Conservation (phyloP, 441 rosid species). For the Populus hybrid region DNA sequence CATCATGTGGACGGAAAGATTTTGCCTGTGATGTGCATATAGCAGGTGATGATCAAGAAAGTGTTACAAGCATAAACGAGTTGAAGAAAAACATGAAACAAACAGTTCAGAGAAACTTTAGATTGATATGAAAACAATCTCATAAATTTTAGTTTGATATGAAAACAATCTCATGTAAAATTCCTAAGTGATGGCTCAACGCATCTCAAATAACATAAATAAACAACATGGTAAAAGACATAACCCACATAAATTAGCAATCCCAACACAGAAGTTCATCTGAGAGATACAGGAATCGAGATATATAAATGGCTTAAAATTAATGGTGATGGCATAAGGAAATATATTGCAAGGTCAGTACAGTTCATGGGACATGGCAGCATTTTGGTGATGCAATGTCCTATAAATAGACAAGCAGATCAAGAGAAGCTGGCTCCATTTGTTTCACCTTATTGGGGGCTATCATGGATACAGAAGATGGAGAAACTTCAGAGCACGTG, state of each 20-base stretch:
- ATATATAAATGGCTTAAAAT: background rate
- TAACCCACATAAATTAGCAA: background rate
- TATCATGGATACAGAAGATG: background rate
- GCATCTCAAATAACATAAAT: background rate
- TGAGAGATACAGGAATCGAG: background rate
- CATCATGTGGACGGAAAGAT: conserved; percentile 65
- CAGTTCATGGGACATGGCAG: background rate
- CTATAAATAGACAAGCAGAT: background rate
- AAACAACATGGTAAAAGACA: background rate
- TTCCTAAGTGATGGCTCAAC: background rate
- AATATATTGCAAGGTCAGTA: background rate
- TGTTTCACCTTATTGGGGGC: background rate
- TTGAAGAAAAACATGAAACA: background rate
- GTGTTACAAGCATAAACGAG: background rate
- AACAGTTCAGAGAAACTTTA: background rate
- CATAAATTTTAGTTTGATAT: background rate
- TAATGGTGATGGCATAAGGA: background rate
- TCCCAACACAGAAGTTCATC: background rate
- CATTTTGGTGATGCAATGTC: background rate
- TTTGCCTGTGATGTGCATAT: conserved; percentile 49
- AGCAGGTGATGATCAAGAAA: background rate
- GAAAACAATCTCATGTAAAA: background rate
- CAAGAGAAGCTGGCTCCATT: background rate
- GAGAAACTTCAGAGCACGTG: background rate
- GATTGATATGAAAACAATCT: too few species aligned